Base-by-base conservation (phyloP, 1,284 basidiomycete species). In the Ceratobasidium papillatum region DNA sequence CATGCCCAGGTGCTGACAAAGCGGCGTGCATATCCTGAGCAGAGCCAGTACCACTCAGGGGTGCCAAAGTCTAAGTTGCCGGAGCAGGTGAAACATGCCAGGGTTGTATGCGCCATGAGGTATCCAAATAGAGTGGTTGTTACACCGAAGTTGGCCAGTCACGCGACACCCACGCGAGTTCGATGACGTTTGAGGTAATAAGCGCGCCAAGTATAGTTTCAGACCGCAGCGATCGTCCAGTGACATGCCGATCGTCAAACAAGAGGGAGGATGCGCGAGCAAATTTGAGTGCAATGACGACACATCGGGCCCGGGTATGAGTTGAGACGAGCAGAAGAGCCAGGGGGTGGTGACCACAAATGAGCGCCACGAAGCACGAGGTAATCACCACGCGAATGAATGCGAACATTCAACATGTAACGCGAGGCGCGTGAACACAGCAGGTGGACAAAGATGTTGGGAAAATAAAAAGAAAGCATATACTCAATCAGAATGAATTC, bases 401-500 rank as follows among this genome's bases (percentile, higher is more conserved):
- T 14, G 27, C 27, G 52, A 32, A 54, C 52, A 58, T 36, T 14
- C 22, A 36, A n/a, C 17, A 58, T 7, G 47, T 8, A 51, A 22
- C 47, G 47, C 47, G 32, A 27, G 8, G 7, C 51, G 51, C 51
- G 17, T 54, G 17, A 22, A 30, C 56, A 32, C 11, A 51, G 45
- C 45, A 49, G 45, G 54, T 8, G 32, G 27, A 5, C 12, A 61
- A 43, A 36, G 51, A 36, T 41, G 17, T 47, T 47, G 43, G 38
- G 19, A 17, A 72, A 61, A 61, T 41, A 22, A 51, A 43, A 65
- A 58, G 3, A 61, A 45, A 41, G 68, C 68, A 72, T 72, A 72
- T 51, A 72, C n/a, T 34, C 41, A 47, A 61, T 72, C 68, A 72
- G 68, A 34, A 49, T 12, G 32, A 49, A 19, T 32, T 36, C 36